Base-by-base conservation (phyloP, 2,329 filamentous ascomycete species). In the Xylaria multiplex region DNA sequence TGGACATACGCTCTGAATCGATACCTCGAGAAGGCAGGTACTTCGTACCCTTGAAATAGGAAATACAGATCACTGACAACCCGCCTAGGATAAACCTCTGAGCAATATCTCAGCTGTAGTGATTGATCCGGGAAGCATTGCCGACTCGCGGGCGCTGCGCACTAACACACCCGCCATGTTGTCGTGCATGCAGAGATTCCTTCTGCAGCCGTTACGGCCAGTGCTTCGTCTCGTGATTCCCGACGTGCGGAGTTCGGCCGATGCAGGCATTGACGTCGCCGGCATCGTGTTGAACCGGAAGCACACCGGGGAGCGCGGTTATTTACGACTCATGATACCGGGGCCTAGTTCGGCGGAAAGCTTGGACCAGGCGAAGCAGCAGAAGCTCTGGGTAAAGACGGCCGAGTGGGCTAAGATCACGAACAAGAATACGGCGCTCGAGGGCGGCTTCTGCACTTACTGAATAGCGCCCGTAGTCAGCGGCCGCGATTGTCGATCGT, bases 1-100 rank as follows among this genome's bases (percentile, higher is more conserved):
- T 79, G 78, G 67, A 78, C 76, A 66, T 79, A 82, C 63, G 78
- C 78, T 32, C 66, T 84, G 19, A 82, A 81, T 56, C 71, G 72
- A 4, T 65, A 70, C 19, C 71, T 78, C 6, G 66, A 76, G 52
- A 72, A 74, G 60, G 75, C 72, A 65, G 27, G 54, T 24, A n/a
- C 14, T 8, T 30, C 37, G 16, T 48, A n/a, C 13, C 2, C 40
- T 14, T 24, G 4, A 45, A 16, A 14, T n/a, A 13, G 13, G 30
- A 37, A 46, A 5, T 7, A 43, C 6, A 1, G 13, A 19, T 37
- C 2, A 42, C 48, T 64, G 53, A 52, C 19, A 52, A 11, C 40
- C 16, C 6, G 6, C 30, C 22, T 27, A 74, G 74, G 71, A 77
- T 46, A 56, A 67, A 27, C 64, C 63, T 14, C 61, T 77, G 13